Conservation (phyloP, 2,329 filamentous ascomycete genomes). For the Fusarium nygamai region DNA sequence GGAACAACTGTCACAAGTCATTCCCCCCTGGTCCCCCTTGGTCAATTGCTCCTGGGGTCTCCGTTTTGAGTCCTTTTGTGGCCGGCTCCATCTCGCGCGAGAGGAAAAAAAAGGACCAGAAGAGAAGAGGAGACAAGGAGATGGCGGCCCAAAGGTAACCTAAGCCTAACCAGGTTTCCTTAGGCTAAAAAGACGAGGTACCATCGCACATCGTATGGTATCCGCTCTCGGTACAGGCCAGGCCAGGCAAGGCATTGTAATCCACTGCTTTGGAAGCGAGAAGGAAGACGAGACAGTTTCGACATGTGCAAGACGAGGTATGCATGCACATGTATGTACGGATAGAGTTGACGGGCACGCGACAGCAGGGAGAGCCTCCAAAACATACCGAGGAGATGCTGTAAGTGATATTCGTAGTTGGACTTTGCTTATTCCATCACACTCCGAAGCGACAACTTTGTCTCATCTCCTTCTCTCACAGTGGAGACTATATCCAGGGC, state of each 20-base stretch:
- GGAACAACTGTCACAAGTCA: constrained; percentile 34
- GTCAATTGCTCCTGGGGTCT: constrained; percentile 20
- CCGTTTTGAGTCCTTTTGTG: constrained; percentile 20
- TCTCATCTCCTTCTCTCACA: not conserved
- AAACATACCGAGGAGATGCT: constrained; percentile 1
- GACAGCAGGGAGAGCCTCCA: constrained; percentile 13
- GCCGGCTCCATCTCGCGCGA: not conserved
- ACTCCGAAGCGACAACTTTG: not conserved
- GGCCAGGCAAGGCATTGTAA: not conserved
- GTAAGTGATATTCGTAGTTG: not conserved
- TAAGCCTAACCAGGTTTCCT: not conserved
- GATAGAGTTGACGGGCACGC: not conserved
- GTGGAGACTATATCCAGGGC: constrained; percentile 11
- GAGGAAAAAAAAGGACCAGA: not conserved
- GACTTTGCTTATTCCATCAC: constrained; percentile 1
- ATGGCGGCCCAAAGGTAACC: constrained; percentile 13
- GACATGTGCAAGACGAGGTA: not conserved
- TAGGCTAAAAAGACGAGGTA: constrained; percentile 15
- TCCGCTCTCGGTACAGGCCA: constrained; percentile 17
- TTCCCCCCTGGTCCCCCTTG: not conserved
- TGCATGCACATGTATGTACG: not conserved
- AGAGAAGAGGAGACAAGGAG: not conserved
- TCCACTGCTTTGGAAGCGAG: constrained; percentile 29
- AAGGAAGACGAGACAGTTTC: constrained; percentile 2
- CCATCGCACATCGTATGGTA: constrained; percentile 18